phyloP scores from a whole-genome alignment of 1,284 basidiomycete species.

The Ustilago xerochloae region DNA sequence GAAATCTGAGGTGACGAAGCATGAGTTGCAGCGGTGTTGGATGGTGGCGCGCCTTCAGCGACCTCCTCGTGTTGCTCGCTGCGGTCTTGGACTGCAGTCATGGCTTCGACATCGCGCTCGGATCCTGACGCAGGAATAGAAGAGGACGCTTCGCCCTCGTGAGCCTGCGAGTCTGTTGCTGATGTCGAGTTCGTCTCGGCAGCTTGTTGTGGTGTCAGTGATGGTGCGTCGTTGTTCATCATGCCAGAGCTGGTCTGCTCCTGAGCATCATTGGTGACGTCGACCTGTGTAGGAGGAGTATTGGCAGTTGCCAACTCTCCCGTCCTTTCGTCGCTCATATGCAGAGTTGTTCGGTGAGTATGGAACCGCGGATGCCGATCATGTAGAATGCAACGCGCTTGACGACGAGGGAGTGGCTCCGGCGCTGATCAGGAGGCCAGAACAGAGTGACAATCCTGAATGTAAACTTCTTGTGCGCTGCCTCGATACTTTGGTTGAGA shows the following conservation, averaged over 20 bases:
- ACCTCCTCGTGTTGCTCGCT: conserved; percentile 3
- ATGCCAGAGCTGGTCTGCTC: background rate
- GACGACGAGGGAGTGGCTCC: no score
- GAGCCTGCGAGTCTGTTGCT: background rate
- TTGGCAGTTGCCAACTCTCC: conserved; percentile 36
- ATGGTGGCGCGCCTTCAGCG: background rate
- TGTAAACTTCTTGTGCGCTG: no score
- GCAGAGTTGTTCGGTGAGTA: conserved; percentile 1
- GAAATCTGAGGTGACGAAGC: conserved; percentile 20
- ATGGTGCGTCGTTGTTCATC: background rate
- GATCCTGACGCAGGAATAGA: conserved; percentile 22
- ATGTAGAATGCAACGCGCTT: background rate
- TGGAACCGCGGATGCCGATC: background rate
- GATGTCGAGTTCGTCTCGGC: background rate
- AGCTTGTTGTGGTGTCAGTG: background rate
- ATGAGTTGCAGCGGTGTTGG: conserved; percentile 7
- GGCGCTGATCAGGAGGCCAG: no score
- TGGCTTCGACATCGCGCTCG: conserved; percentile 38
- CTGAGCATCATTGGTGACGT: conserved; percentile 6
- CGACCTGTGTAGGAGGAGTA: conserved; percentile 15
- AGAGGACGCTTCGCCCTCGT: background rate
- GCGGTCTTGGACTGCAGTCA: conserved; percentile 28
- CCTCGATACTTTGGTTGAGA: no score
- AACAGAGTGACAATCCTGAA: no score
- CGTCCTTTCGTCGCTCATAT: conserved; percentile 36